Conservation (phyloP, 78 protist genomes). For the Chrysochromulina tobinii region DNA sequence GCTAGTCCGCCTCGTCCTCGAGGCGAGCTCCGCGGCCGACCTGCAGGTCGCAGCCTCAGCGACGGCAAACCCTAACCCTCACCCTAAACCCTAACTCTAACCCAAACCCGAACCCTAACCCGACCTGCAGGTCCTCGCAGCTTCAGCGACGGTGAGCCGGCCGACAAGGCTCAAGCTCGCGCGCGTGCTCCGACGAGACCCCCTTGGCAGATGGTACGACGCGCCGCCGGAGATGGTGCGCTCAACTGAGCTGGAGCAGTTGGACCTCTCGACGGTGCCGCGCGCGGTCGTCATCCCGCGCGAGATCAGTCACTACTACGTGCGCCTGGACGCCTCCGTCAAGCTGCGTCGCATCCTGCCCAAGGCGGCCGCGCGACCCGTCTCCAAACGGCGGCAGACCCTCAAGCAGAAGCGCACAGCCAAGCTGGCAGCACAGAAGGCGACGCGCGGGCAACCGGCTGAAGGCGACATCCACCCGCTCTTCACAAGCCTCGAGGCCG, state of each 20-base stretch:
- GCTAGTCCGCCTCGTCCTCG: not conserved
- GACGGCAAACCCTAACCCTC: not conserved
- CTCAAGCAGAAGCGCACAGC: not conserved
- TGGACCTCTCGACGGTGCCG: not conserved
- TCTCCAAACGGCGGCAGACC: not conserved
- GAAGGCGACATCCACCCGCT: not conserved
- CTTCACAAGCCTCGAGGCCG: not conserved
- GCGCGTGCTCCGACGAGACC: conserved; percentile 17
- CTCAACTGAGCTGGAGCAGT: not conserved
- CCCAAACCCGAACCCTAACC: too few species aligned
- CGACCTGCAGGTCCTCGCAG: conserved; percentile 1
- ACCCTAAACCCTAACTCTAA: too few species aligned
- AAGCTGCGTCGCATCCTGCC: not conserved
- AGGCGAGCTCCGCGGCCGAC: not conserved
- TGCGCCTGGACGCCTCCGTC: not conserved
- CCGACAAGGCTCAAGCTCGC: not conserved
- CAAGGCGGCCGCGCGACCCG: not conserved
- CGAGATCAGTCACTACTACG: not conserved
- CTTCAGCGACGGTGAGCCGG: not conserved
- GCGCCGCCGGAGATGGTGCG: not conserved
- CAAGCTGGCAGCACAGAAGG: not conserved
- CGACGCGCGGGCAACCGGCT: too few species aligned
- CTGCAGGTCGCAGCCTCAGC: conserved; percentile 22
- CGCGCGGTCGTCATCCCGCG: not conserved
- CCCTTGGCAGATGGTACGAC: not conserved